Percentiles rank a stretch among this genome's conserved stretches.
These are phyloP conservation scores for Rhizophora mangle DNA, from an alignment of 345 rosid genomes.

Conservation along the genomic window DNA sequence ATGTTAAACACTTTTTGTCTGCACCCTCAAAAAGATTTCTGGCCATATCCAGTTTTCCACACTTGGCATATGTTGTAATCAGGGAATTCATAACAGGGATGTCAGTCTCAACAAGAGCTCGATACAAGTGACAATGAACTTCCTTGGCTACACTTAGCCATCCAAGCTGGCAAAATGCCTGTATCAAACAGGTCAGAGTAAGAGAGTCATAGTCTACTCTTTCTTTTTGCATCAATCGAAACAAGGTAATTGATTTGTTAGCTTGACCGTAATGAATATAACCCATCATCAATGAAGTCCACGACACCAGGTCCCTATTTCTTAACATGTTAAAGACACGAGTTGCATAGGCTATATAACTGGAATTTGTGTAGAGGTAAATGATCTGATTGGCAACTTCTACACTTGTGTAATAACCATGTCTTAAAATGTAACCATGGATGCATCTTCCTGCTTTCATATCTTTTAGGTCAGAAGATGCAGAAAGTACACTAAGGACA, in stretches of 20 bases:
- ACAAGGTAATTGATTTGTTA: conserved; percentile 24
- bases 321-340: conserved; percentile 23
- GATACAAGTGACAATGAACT: conserved; percentile 31
- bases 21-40: conserved; percentile 28
- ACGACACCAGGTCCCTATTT: conserved; percentile 29
- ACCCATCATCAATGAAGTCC: conserved; percentile 36
- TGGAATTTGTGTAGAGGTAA: conserved; percentile 27
- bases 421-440: conserved; percentile 28
- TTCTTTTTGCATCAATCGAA: conserved; percentile 26
- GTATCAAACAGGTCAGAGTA: conserved; percentile 26
- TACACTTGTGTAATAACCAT: conserved; percentile 10
- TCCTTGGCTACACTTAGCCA: conserved; percentile 27
- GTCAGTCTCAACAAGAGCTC: conserved; percentile 21
- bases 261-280: conserved; percentile 21
- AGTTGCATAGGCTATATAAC: conserved; percentile 20
- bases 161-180: conserved; percentile 29
- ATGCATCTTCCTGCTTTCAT: conserved; percentile 26
- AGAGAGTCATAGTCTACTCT: conserved; percentile 23
- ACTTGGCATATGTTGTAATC: conserved; percentile 33
- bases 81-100: conserved; percentile 27
- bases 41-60: conserved; percentile 32
- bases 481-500: conserved; percentile 27
- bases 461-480: conserved; percentile 26
- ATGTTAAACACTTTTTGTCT: conserved; percentile 15
- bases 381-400: conserved; percentile 35